phyloP scores from a whole-genome alignment of 345 rosid species.

The Kandelia obovata region DNA sequence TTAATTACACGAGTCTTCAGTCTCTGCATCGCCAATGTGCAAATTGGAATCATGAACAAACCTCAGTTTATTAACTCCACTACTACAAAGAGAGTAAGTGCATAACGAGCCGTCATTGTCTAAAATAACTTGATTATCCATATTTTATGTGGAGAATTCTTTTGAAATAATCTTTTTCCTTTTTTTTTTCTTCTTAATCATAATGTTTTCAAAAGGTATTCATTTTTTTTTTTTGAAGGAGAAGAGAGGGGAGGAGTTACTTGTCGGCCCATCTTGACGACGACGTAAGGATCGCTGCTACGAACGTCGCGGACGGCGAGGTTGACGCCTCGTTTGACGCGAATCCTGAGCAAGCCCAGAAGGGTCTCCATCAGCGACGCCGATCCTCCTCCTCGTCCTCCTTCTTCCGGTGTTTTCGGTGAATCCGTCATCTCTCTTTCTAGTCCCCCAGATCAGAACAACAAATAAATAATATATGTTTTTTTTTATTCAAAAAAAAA shows the following conservation, averaged over 20 bases:
- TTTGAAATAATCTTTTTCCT: too few species aligned
- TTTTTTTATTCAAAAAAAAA: too few species aligned
- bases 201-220: neutral
- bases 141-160: too few species aligned
- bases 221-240: too few species aligned
- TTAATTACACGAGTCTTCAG: constrained; percentile 71
- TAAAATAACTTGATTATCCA: too few species aligned
- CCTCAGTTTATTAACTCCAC: neutral
- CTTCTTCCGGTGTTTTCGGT: neutral
- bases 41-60: neutral
- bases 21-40: constrained; percentile 41
- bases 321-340: constrained; percentile 62
- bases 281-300: constrained; percentile 82
- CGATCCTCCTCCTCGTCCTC: neutral
- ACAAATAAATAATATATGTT: too few species aligned
- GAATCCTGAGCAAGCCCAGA: constrained; percentile 68
- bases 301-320: constrained; percentile 79
- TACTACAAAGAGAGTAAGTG: neutral
- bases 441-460: neutral
- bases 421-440: constrained; percentile 5
- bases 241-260: constrained; percentile 20
- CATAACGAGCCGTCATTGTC: neutral
- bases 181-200: too few species aligned
- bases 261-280: constrained; percentile 66
- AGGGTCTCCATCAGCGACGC: constrained; percentile 58